phyloP scores from a whole-genome alignment of 2,329 filamentous ascomycete genomes.

The Xylariales sp. region DNA sequence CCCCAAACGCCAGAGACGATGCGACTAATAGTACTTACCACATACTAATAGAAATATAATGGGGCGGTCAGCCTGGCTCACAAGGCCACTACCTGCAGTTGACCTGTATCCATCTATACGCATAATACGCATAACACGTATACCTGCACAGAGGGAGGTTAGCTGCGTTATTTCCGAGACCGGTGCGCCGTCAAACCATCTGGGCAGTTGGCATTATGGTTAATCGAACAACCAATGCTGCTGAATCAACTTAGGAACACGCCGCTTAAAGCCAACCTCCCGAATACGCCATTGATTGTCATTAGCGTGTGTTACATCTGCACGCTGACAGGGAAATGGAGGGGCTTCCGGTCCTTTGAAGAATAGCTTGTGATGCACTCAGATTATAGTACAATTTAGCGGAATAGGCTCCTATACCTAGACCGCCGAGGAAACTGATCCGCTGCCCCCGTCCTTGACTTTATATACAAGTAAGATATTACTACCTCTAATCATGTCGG shows the following conservation, averaged over 20 bases:
- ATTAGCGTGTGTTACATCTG: slow-evolving; percentile 20
- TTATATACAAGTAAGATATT: neutral
- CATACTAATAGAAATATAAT: neutral
- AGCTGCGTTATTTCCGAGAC: slow-evolving; percentile 18
- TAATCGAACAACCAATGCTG: too few species aligned
- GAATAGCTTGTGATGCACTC: slow-evolving; percentile 21
- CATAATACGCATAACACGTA: neutral
- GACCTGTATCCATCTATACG: neutral
- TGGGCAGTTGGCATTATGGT: neutral
- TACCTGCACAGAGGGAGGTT: neutral
- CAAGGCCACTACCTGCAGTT: neutral
- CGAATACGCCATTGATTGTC: neutral
- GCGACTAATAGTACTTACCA: too few species aligned
- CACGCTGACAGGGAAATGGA: slow-evolving; percentile 28
- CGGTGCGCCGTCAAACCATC: neutral
- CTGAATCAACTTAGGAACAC: neutral
- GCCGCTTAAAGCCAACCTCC: slow-evolving; percentile 8
- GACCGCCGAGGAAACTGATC: slow-evolving; percentile 13
- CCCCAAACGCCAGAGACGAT: slow-evolving; percentile 16
- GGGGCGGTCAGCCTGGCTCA: neutral
- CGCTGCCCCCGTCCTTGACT: slow-evolving; percentile 7
- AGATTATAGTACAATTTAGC: neutral
- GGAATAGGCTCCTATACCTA: slow-evolving; percentile 6
- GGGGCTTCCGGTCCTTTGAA: neutral
- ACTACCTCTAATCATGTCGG: too few species aligned